These are phyloP conservation scores for Picea sitchensis DNA, from an alignment of 75 land plant species.

Conservation along the genomic window DNA sequence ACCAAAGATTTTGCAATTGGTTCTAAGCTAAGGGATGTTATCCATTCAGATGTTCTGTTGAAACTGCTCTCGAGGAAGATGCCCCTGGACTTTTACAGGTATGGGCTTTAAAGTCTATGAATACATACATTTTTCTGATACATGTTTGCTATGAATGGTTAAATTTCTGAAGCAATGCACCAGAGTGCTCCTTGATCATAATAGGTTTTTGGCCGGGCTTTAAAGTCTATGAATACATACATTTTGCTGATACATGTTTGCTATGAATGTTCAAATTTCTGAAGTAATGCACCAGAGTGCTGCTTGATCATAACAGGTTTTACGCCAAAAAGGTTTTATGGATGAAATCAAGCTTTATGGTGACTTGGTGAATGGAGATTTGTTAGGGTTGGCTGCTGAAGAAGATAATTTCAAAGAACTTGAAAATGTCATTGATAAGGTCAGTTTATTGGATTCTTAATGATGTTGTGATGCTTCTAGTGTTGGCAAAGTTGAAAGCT, in stretches of 20 bases:
- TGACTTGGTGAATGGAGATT: constrained; percentile 31
- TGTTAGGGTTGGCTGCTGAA: constrained; percentile 12
- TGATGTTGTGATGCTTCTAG: constrained; percentile 12
- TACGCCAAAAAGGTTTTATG: constrained; percentile 62
- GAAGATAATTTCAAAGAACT: constrained; percentile 61
- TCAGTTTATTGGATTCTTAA: constrained; percentile 6
- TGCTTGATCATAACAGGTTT: constrained; percentile 34
- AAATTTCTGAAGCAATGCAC: neutral
- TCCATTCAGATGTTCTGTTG: constrained; percentile 50
- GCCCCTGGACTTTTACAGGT: constrained; percentile 89
- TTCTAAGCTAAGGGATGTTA: neutral
- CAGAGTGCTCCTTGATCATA: neutral
- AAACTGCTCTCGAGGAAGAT: constrained; percentile 90
- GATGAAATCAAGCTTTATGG: constrained; percentile 76
- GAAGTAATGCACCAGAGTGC: neutral
- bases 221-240: too few relatives aligned
- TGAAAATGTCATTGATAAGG: constrained; percentile 68
- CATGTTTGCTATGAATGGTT: neutral
- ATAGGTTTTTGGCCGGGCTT: constrained; percentile 27
- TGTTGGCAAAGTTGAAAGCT: neutral
- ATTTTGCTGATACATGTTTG: neutral
- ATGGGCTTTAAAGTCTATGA: constrained; percentile 4
- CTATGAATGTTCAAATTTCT: neutral
- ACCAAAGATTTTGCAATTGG: neutral
- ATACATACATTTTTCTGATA: neutral